phyloP scores from a whole-genome alignment of 768 basidiomycete species.

The Termitomyces eurrhizus region DNA sequence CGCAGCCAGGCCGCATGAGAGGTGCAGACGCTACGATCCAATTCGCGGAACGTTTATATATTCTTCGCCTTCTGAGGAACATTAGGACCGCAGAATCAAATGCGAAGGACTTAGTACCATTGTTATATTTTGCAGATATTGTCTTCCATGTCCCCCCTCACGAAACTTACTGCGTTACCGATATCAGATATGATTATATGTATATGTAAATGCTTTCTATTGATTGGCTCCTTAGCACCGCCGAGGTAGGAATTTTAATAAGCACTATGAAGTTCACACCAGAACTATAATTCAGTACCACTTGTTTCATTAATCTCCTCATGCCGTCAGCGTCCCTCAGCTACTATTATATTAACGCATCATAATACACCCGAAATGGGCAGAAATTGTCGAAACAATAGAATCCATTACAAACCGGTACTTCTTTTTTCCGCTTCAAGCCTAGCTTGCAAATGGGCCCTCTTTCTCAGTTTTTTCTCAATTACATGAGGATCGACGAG shows the following conservation, averaged over 20 bases:
- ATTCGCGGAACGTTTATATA: slow-evolving; percentile 44
- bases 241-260: slow-evolving; percentile 4
- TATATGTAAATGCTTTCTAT: slow-evolving; percentile 8
- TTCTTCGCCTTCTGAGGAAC: slow-evolving; percentile 20
- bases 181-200: slow-evolving; percentile 10
- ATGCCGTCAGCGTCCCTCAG: background rate
- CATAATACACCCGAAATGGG: background rate
- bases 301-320: slow-evolving; percentile 2
- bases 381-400: background rate
- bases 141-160: slow-evolving; percentile 13
- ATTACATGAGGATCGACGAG: slow-evolving; percentile 21
- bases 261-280: background rate
- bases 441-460: slow-evolving; percentile 44
- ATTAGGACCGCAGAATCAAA: slow-evolving; percentile 16
- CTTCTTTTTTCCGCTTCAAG: slow-evolving; percentile 41
- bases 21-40: slow-evolving; percentile 48
- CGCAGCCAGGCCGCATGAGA: slow-evolving; percentile 23
- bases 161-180: slow-evolving; percentile 12
- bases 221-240: slow-evolving; percentile 6
- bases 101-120: slow-evolving; percentile 5
- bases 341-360: slow-evolving; percentile 1
- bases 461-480: slow-evolving; percentile 44
- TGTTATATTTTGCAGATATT: slow-evolving; percentile 3
- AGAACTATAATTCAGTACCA: slow-evolving; percentile 1
- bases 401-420: background rate